A percentile compares a stretch with the other conserved stretches of the same genome.
Evolutionary conservation across 352 stramenopile species (phyloP).

Genomic region (Phytophthora brassicae): DNA sequence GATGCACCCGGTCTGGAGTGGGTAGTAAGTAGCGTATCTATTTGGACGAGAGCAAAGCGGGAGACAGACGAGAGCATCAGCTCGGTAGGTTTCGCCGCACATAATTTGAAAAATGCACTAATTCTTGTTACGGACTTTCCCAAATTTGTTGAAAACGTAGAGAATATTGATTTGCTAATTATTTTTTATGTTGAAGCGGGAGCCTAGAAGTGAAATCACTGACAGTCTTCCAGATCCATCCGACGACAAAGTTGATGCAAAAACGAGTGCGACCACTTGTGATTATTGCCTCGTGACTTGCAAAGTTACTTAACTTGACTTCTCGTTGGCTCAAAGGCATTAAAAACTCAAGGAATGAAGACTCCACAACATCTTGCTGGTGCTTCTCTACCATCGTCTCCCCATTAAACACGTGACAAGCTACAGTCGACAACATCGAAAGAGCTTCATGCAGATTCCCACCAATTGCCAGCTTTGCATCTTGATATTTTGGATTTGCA

Average conservation of each 20-base stretch:
- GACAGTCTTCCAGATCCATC: neutral
- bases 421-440: slow-evolving; percentile 5
- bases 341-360: neutral
- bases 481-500: neutral
- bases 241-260: neutral
- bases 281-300: neutral
- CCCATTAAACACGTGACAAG: slow-evolving; percentile 40
- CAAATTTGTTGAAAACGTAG: no score
- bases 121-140: no score
- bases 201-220: neutral
- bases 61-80: slow-evolving; percentile 5
- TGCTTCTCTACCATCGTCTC: slow-evolving; percentile 27
- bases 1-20: slow-evolving; percentile 15
- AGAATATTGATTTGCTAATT: no score
- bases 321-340: neutral
- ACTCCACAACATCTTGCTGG: neutral
- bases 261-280: neutral
- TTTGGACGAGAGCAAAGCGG: slow-evolving; percentile 29
- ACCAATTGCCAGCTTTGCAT: slow-evolving; percentile 15
- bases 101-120: no score
- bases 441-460: slow-evolving; percentile 3
- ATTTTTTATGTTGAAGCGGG: slow-evolving; percentile 24
- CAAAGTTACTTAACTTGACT: neutral
- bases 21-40: slow-evolving; percentile 46
- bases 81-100: slow-evolving; percentile 20